A percentile compares a stretch with the other conserved stretches of the same genome.
Evolutionary conservation across 2,329 filamentous ascomycete species (phyloP).

Genomic region (Aureobasidium melanogenum): DNA sequence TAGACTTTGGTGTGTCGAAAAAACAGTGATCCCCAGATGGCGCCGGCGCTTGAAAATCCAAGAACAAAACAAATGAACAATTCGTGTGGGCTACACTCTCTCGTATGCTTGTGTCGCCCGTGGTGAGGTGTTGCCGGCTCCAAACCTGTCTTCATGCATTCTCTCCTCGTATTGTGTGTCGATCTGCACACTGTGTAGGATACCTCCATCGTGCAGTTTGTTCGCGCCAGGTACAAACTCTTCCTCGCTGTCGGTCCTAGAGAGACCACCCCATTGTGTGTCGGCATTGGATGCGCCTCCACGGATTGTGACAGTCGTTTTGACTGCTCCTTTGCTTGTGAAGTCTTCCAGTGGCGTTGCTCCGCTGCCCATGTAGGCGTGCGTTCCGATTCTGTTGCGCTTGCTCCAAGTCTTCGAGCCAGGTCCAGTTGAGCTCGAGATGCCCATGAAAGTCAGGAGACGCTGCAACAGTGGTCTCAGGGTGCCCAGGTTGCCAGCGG

Average conservation of each 20-base stretch:
- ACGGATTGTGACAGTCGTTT: constrained; percentile 1
- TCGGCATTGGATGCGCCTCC: neutral
- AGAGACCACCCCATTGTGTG: neutral
- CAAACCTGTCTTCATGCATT: neutral
- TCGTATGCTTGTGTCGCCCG: neutral
- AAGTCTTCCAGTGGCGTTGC: neutral
- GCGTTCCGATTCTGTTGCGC: neutral
- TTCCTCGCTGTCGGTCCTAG: neutral
- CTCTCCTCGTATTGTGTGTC: neutral
- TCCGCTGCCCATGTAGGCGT: neutral
- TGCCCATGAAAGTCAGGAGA: constrained; percentile 1
- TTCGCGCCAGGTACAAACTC: neutral
- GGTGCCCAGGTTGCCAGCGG: constrained; percentile 40
- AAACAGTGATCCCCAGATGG: neutral
- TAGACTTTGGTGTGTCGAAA: neutral
- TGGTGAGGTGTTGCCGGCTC: neutral
- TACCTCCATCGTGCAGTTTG: neutral
- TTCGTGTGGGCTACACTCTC: neutral
- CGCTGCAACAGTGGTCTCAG: constrained; percentile 37
- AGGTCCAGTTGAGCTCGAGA: neutral
- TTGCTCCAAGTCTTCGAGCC: neutral
- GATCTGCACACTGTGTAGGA: constrained; percentile 3
- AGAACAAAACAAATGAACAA: neutral
- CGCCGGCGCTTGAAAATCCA: constrained; percentile 8
- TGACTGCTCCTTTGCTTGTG: neutral